phyloP scores from a whole-genome alignment of 352 stramenopile species.

The Halophytophthora polymorphica region DNA sequence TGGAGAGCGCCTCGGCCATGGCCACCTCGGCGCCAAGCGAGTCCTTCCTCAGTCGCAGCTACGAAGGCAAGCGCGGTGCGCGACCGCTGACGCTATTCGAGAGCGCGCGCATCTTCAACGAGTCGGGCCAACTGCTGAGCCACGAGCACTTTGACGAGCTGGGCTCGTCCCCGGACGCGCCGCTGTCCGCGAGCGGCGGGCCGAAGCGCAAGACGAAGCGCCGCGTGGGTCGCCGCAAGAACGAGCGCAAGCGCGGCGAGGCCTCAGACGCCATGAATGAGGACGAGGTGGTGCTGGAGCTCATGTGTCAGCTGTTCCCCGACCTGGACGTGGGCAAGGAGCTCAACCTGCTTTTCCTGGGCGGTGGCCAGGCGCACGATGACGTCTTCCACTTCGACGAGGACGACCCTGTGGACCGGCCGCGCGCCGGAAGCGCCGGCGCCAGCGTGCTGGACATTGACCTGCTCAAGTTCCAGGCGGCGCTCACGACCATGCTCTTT shows the following conservation, averaged over 20 bases:
- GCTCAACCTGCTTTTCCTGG: slow-evolving; percentile 67
- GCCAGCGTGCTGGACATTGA: slow-evolving; percentile 41
- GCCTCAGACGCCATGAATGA: slow-evolving; percentile 33
- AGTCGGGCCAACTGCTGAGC: slow-evolving; percentile 62
- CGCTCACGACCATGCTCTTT: slow-evolving; percentile 53
- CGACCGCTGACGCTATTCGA: slow-evolving; percentile 80
- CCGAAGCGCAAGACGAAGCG: slow-evolving; percentile 58
- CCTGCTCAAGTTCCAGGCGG: slow-evolving; percentile 60
- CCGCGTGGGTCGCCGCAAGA: slow-evolving; percentile 54
- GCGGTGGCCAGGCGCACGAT: slow-evolving; percentile 35
- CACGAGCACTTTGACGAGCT: slow-evolving; percentile 73
- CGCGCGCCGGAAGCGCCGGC: slow-evolving; percentile 6
- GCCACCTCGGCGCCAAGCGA: slow-evolving; percentile 47
- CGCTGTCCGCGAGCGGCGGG: slow-evolving; percentile 11
- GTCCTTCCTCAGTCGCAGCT: slow-evolving; percentile 24
- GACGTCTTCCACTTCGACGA: slow-evolving; percentile 79
- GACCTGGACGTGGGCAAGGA: slow-evolving; percentile 77
- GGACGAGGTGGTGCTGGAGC: slow-evolving; percentile 73
- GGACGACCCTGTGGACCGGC: slow-evolving; percentile 36
- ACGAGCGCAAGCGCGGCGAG: slow-evolving; percentile 41
- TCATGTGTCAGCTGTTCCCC: slow-evolving; percentile 67
- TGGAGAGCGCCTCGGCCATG: slow-evolving; percentile 4
- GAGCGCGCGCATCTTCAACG: slow-evolving; percentile 74
- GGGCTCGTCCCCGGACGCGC: slow-evolving; percentile 46
- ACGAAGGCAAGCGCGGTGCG: slow-evolving; percentile 37